A percentile compares a stretch with the other conserved stretches of the same genome.
phyloP scores from a whole-genome alignment of 495 filamentous ascomycete genomes.

The Penicillium coffeae region DNA sequence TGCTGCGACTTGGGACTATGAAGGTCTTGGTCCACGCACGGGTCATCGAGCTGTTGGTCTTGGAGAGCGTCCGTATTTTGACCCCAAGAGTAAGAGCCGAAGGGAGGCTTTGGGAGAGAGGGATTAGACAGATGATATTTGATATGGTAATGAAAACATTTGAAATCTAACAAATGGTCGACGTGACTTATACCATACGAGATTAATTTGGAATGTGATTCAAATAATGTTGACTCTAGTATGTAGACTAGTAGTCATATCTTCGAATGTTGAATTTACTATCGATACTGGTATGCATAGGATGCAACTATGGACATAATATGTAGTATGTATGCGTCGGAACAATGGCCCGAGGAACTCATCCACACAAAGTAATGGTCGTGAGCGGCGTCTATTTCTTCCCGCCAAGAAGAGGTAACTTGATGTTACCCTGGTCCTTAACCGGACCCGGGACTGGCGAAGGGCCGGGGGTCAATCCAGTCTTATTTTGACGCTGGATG shows the following conservation, averaged over 20 bases:
- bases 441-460: constrained; percentile 21
- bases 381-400: constrained; percentile 17
- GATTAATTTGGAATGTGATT: too few species aligned
- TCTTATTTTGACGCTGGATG: constrained; percentile 41
- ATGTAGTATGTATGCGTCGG: constrained; percentile 15
- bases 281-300: constrained; percentile 19
- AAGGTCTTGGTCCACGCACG: constrained; percentile 50
- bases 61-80: constrained; percentile 69
- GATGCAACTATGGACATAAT: constrained; percentile 17
- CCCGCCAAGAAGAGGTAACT: constrained; percentile 28
- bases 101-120: constrained; percentile 36
- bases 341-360: constrained; percentile 1
- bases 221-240: too few species aligned
- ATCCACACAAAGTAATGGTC: constrained; percentile 3
- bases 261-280: constrained; percentile 13
- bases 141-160: too few species aligned
- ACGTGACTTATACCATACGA: too few species aligned
- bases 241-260: background rate
- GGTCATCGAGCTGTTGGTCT: constrained; percentile 62
- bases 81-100: constrained; percentile 41
- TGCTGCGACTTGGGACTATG: constrained; percentile 67
- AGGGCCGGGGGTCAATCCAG: constrained; percentile 25
- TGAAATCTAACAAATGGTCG: too few species aligned
- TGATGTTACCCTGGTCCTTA: constrained; percentile 19
- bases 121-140: background rate